Conservation (phyloP, 345 rosid genomes). For the Lepidium didymum region DNA sequence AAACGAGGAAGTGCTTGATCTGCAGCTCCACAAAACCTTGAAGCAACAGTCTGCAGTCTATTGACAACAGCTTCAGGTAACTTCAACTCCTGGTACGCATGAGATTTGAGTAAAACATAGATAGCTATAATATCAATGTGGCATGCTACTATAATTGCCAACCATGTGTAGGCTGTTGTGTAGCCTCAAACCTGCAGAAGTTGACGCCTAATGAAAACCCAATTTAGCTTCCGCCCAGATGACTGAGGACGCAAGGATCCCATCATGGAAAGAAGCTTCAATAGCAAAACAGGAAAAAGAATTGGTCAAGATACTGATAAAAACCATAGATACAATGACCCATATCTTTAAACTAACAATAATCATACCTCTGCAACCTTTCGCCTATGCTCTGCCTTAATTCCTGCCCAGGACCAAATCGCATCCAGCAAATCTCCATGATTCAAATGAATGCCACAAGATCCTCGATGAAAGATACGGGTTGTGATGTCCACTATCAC, state of each 20-base stretch:
- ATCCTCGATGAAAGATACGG: slow-evolving; percentile 51
- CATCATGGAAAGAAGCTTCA: slow-evolving; percentile 92
- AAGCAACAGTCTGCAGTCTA: slow-evolving; percentile 86
- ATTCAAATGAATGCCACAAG: slow-evolving; percentile 83
- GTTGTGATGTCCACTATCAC: slow-evolving; percentile 62
- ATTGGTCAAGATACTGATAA: slow-evolving; percentile 20
- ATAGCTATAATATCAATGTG: background rate
- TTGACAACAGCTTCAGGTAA: slow-evolving; percentile 87
- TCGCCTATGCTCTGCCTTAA: slow-evolving; percentile 68
- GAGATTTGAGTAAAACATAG: slow-evolving; percentile 7
- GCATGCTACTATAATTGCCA: background rate
- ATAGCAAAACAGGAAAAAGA: slow-evolving; percentile 4
- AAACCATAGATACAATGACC: slow-evolving; percentile 7
- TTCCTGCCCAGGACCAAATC: slow-evolving; percentile 95
- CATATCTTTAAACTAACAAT: slow-evolving; percentile 3
- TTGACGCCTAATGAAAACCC: slow-evolving; percentile 91
- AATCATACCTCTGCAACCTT: slow-evolving; percentile 86
- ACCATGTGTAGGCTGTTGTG: slow-evolving; percentile 1
- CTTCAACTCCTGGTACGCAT: slow-evolving; percentile 68
- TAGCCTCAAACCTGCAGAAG: slow-evolving; percentile 73
- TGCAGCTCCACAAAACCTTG: slow-evolving; percentile 88
- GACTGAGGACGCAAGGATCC: slow-evolving; percentile 87
- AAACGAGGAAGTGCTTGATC: slow-evolving; percentile 91
- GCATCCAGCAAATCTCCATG: slow-evolving; percentile 87
- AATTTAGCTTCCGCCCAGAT: slow-evolving; percentile 75